phyloP scores from a whole-genome alignment of 2,329 filamentous ascomycete species.

The Elsinoe batatas region DNA sequence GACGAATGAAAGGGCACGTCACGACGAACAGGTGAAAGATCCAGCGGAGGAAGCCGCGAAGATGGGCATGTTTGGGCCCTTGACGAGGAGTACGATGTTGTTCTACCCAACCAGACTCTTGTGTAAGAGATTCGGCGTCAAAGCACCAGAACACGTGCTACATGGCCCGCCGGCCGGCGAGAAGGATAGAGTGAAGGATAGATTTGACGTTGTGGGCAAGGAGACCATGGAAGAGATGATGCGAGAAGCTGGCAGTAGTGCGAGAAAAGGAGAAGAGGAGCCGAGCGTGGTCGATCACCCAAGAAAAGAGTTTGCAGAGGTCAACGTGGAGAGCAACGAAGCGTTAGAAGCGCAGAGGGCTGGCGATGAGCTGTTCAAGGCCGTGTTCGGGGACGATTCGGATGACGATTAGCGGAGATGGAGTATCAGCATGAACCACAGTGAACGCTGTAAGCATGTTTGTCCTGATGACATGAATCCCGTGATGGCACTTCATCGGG shows the following conservation, averaged over 20 bases:
- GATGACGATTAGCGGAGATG: slow-evolving; percentile 20
- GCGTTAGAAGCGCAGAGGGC: slow-evolving; percentile 65
- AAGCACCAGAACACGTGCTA: slow-evolving; percentile 59
- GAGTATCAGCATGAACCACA: too few relatives aligned
- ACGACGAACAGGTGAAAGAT: slow-evolving; percentile 35
- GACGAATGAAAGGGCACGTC: slow-evolving; percentile 15
- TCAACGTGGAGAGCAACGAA: slow-evolving; percentile 69
- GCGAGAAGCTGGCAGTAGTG: slow-evolving; percentile 13
- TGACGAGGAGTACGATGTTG: slow-evolving; percentile 63
- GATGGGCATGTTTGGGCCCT: slow-evolving; percentile 81
- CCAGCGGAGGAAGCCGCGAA: slow-evolving; percentile 78
- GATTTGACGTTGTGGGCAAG: slow-evolving; percentile 43
- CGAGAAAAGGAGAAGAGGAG: slow-evolving; percentile 16
- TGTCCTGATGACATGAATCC: too few relatives aligned
- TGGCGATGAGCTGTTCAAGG: slow-evolving; percentile 72
- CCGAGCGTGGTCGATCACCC: slow-evolving; percentile 16
- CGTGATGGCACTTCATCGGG: too few relatives aligned
- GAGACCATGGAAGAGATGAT: slow-evolving; percentile 47
- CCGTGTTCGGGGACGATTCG: slow-evolving; percentile 80
- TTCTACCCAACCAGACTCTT: slow-evolving; percentile 76
- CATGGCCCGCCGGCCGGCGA: slow-evolving; percentile 33
- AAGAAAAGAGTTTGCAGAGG: slow-evolving; percentile 23
- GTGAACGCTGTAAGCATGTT: too few relatives aligned
- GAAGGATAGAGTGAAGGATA: slow-evolving; percentile 19
- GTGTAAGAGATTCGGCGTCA: slow-evolving; percentile 94